phyloP scores from a whole-genome alignment of 2,329 filamentous ascomycete species.

The Hymenoscyphus fraxineus region DNA sequence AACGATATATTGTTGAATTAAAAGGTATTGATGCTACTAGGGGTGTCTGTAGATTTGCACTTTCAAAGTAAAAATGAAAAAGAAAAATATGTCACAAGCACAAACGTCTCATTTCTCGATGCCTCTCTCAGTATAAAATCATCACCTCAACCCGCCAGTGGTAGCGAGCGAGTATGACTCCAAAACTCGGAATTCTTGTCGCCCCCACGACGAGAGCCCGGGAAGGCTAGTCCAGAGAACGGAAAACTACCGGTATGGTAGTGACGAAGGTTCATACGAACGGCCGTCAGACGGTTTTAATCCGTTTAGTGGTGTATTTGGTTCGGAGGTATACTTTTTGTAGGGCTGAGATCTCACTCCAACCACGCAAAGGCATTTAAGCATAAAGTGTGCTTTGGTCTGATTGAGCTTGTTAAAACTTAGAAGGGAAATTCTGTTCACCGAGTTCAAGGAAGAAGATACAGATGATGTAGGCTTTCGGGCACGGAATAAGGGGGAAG shows the following conservation, averaged over 20 bases:
- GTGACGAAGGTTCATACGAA: not conserved
- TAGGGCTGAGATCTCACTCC: not conserved
- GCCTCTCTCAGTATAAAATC: not conserved
- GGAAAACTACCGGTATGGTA: not conserved
- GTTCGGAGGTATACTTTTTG: not conserved
- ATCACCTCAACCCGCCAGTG: not conserved
- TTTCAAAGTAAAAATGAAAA: not conserved
- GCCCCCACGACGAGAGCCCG: not conserved
- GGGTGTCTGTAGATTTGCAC: not conserved
- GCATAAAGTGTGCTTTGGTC: not conserved
- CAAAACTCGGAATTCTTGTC: not conserved
- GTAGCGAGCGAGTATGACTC: not conserved
- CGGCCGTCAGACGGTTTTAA: not conserved
- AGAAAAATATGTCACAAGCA: not conserved
- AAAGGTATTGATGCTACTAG: not conserved
- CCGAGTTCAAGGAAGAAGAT: not conserved
- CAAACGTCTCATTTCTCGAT: not conserved
- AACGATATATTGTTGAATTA: not conserved
- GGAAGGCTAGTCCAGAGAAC: not conserved
- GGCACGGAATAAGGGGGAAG: not conserved
- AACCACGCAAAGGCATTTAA: not conserved
- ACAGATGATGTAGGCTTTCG: not conserved
- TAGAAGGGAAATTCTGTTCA: not conserved
- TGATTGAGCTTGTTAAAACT: not conserved
- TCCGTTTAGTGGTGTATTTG: not conserved